Conservation (phyloP, 140 eudicot genomes). For the Oenanthe javanica region DNA sequence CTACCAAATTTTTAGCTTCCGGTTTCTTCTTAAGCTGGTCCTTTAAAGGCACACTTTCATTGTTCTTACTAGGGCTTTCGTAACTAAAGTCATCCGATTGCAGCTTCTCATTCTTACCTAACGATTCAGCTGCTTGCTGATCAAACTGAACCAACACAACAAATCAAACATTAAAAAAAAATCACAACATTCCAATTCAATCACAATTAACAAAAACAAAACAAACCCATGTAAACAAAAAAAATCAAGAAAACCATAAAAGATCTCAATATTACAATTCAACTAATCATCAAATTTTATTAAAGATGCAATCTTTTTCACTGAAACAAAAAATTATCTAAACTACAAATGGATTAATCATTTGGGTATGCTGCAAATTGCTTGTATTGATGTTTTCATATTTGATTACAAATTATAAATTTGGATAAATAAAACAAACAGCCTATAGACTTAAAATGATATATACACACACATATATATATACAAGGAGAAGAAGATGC, state of each 20-base stretch:
- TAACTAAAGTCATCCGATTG: conserved; percentile 30
- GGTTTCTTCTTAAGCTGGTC: conserved; percentile 54
- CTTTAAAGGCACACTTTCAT: conserved; percentile 48
- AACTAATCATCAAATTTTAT: neutral
- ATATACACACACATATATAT: neutral
- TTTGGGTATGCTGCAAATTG: neutral
- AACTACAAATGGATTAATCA: neutral
- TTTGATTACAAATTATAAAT: neutral
- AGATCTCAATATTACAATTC: neutral
- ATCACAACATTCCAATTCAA: neutral
- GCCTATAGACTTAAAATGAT: neutral
- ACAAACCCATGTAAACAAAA: neutral
- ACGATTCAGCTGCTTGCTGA: conserved; percentile 95
- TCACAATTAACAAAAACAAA: neutral
- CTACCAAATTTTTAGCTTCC: conserved; percentile 26
- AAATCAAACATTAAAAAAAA: neutral
- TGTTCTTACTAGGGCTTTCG: conserved; percentile 21
- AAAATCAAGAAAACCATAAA: neutral
- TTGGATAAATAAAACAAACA: neutral
- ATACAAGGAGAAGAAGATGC: conserved; percentile 13
- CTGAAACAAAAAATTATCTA: neutral
- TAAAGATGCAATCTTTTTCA: neutral
- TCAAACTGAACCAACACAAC: conserved; percentile 51
- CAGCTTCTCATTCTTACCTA: conserved; percentile 58
- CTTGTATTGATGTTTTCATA: neutral